phyloP scores from a whole-genome alignment of 176 grass and related monocot species.

The Tuctoria greenei region DNA sequence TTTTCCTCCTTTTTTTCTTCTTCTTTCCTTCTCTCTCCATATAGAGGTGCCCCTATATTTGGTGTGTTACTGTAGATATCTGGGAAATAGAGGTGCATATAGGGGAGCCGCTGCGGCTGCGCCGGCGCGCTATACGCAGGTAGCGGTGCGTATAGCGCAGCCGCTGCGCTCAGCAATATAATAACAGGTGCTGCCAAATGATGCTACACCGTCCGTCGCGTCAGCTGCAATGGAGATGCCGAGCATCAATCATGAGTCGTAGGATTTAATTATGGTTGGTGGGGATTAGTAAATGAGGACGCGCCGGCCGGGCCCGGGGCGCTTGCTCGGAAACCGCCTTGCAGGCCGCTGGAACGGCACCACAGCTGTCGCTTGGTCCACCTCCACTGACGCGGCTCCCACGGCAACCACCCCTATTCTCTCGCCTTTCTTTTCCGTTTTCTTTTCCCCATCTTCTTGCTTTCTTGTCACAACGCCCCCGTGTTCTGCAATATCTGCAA shows the following conservation, averaged over 20 bases:
- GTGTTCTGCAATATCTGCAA: neutral
- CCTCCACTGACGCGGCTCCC: constrained; percentile 32
- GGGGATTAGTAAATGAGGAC: constrained; percentile 31
- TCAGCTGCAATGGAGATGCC: neutral
- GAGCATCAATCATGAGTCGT: neutral
- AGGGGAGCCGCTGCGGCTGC: no score
- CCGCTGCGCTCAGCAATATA: no score
- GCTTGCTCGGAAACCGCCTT: constrained; percentile 32
- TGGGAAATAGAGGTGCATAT: no score
- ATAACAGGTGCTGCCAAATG: neutral
- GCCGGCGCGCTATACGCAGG: no score
- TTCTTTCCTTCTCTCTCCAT: neutral
- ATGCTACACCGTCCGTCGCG: neutral
- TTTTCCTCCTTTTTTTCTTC: no score
- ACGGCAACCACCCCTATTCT: constrained; percentile 14
- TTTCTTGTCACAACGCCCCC: no score
- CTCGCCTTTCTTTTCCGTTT: neutral
- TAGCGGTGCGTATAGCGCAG: no score
- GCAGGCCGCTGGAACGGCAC: constrained; percentile 31
- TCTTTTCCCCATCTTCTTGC: neutral
- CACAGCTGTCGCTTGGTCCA: constrained; percentile 28
- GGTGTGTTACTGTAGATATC: no score
- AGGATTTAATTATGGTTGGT: neutral
- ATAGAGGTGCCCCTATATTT: no score
- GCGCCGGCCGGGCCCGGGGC: constrained; percentile 12